Evolutionary conservation across 441 rosid genomes (phyloP).

Genomic region (Euphorbia celastroides): DNA sequence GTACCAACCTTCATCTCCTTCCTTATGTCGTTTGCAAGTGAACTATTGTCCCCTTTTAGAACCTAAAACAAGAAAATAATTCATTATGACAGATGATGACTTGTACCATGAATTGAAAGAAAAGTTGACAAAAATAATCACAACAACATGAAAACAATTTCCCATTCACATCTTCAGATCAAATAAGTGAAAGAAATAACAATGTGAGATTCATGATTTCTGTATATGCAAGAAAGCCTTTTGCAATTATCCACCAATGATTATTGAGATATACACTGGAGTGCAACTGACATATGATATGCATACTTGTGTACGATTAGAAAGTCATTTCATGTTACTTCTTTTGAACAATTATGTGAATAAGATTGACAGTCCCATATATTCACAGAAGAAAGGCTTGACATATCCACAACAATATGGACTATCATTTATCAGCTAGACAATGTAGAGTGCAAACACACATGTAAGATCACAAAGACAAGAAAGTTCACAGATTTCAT

Average conservation of each 20-base stretch:
- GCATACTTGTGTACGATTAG: background rate
- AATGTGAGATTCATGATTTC: background rate
- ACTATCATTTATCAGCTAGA: background rate
- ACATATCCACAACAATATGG: background rate
- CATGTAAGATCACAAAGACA: background rate
- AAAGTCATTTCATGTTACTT: background rate
- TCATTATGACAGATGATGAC: background rate
- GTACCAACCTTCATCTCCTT: constrained; percentile 92
- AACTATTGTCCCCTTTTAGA: constrained; percentile 81
- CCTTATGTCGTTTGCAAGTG: constrained; percentile 84
- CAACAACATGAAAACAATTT: background rate
- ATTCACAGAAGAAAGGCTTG: background rate
- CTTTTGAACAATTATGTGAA: background rate
- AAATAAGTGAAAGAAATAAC: background rate
- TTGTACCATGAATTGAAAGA: background rate
- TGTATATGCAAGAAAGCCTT: background rate
- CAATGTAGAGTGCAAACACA: background rate
- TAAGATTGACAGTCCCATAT: background rate
- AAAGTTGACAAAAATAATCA: background rate
- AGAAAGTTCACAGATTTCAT: constrained; percentile 4
- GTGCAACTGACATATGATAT: background rate
- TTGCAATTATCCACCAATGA: background rate
- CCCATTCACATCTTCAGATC: background rate
- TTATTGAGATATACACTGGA: background rate
- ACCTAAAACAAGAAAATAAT: constrained; percentile 39